phyloP scores from a whole-genome alignment of 108 stramenopile genomes.

The Schizochytrium sp. region DNA sequence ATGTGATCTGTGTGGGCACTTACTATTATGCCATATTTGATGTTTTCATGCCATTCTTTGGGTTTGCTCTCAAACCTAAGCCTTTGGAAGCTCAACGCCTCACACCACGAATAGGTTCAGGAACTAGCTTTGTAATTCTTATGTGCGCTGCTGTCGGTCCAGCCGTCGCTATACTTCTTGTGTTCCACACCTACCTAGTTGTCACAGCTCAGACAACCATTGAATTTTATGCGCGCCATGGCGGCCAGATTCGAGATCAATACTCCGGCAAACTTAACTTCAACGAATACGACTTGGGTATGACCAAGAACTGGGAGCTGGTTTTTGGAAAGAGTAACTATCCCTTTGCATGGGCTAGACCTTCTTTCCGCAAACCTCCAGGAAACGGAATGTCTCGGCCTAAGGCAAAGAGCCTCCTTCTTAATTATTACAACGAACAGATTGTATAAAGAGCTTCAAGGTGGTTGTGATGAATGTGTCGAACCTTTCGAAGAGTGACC shows the following conservation, averaged over 20 bases:
- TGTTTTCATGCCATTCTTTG: background rate
- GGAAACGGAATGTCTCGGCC: conserved; percentile 44
- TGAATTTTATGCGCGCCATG: conserved; percentile 28
- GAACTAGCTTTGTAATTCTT: background rate
- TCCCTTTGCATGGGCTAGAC: conserved; percentile 16
- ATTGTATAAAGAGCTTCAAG: background rate
- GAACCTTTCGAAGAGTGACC: too few relatives aligned
- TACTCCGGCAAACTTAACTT: conserved; percentile 22
- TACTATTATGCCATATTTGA: background rate
- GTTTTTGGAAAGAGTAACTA: conserved; percentile 26
- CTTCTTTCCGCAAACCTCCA: conserved; percentile 17
- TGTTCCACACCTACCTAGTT: conserved; percentile 34
- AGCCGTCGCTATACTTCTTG: background rate
- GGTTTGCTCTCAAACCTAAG: background rate
- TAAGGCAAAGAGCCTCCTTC: background rate
- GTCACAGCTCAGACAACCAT: conserved; percentile 46
- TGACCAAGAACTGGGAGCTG: conserved; percentile 44
- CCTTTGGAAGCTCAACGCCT: background rate
- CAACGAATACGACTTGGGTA: conserved; percentile 35
- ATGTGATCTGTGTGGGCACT: conserved; percentile 61
- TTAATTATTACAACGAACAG: background rate
- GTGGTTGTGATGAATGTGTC: too few relatives aligned
- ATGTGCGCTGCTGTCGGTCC: background rate
- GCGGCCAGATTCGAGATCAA: background rate
- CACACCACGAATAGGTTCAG: background rate